phyloP scores from a whole-genome alignment of 345 rosid species.

The Eucalyptus marginata region DNA sequence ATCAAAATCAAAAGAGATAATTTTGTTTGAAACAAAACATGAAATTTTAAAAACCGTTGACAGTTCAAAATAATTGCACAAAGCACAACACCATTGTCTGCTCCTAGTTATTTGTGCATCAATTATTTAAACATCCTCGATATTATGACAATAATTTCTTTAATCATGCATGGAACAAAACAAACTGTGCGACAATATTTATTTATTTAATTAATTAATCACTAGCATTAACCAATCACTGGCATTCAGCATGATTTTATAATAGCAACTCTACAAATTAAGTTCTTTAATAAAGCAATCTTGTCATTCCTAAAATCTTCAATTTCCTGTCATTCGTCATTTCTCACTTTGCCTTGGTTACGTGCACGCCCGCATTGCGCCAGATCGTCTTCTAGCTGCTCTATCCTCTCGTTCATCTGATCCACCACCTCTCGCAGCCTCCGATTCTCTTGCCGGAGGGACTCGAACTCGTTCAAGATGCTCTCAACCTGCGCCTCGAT shows the following conservation, averaged over 20 bases:
- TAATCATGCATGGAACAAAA: background rate
- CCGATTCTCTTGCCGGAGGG: conserved; percentile 24
- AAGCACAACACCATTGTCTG: background rate
- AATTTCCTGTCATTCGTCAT: background rate
- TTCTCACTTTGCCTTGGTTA: background rate
- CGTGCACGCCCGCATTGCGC: background rate
- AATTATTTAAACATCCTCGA: background rate
- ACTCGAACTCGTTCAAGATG: conserved; percentile 37
- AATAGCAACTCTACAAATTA: background rate
- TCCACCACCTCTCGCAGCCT: conserved; percentile 2
- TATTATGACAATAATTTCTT: background rate
- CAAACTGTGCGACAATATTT: background rate
- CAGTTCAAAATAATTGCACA: background rate
- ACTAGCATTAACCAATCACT: background rate
- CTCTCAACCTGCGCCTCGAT: conserved; percentile 47
- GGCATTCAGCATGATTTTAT: background rate
- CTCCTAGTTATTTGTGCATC: background rate
- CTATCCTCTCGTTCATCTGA: conserved; percentile 26
- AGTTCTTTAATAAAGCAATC: background rate
- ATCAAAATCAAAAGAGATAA: background rate
- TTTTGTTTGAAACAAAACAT: background rate
- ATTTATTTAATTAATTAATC: no score
- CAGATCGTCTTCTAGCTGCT: conserved; percentile 18
- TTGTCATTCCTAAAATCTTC: background rate
- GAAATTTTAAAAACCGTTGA: background rate